Conservation (phyloP, 805 yeast genomes). For the Saccharomycopsis vini region DNA sequence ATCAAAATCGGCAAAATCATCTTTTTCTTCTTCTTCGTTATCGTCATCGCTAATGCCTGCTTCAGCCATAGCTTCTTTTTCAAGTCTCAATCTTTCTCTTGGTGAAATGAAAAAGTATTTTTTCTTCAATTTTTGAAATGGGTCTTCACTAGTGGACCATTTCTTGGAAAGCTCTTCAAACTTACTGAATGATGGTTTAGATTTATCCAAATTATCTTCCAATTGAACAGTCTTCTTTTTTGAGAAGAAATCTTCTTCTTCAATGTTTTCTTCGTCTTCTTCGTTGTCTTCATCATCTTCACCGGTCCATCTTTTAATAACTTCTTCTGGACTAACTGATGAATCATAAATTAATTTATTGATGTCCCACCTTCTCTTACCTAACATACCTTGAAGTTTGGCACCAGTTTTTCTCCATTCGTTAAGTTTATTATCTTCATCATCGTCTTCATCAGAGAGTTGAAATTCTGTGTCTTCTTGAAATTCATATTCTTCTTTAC, state of each 20-base stretch:
- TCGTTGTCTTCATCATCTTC: conserved; percentile 12
- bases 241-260: conserved; percentile 14
- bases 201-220: conserved; percentile 11
- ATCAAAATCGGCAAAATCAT: conserved; percentile 48
- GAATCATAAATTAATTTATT: conserved; percentile 73
- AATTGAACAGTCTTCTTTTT: conserved; percentile 9
- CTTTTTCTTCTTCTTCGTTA: conserved; percentile 29
- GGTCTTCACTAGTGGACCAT: conserved; percentile 19
- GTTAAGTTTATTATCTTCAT: conserved; percentile 25
- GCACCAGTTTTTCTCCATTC: conserved; percentile 40
- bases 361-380: conserved; percentile 63
- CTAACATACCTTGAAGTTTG: conserved; percentile 44
- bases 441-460: conserved; percentile 29
- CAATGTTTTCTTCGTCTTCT: conserved; percentile 17
- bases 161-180: conserved; percentile 12
- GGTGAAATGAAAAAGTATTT: conserved; percentile 16
- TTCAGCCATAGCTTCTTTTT: conserved; percentile 19
- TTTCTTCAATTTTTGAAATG: conserved; percentile 26
- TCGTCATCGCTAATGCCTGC: conserved; percentile 24
- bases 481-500: conserved; percentile 31
- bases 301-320: conserved; percentile 27
- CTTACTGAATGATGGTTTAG: conserved; percentile 4
- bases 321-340: conserved; percentile 67
- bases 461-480: conserved; percentile 48
- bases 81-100: conserved; percentile 22